Conservation (phyloP, 176 grass and related monocot species). For the Dactylis glomerata region DNA sequence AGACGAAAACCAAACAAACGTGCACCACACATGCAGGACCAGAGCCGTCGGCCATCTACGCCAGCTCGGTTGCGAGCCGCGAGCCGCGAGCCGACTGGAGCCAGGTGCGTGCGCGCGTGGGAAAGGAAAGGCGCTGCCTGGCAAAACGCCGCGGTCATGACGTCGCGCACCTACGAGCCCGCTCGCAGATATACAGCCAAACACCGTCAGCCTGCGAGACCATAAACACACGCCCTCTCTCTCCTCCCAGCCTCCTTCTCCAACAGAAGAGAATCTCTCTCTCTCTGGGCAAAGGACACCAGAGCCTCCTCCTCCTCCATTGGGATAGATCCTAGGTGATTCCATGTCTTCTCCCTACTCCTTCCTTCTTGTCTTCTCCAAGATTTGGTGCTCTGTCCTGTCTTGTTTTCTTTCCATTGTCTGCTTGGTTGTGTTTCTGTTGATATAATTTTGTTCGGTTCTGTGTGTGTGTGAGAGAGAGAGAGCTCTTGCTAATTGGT, state of each 20-base stretch:
- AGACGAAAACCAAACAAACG: background rate
- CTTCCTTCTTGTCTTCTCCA: background rate
- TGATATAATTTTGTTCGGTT: background rate
- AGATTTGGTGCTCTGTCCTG: background rate
- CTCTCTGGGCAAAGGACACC: background rate
- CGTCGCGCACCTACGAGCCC: constrained; percentile 6
- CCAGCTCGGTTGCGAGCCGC: background rate
- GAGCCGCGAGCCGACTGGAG: background rate
- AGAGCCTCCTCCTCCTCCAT: constrained; percentile 14
- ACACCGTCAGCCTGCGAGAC: background rate
- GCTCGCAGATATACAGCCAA: background rate
- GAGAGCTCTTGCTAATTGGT: background rate
- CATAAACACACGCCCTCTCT: background rate
- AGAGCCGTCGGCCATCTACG: background rate
- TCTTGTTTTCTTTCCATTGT: background rate
- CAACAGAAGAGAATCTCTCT: constrained; percentile 3
- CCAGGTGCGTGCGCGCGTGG: background rate
- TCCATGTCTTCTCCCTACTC: background rate
- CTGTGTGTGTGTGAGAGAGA: background rate
- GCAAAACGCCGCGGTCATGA: constrained; percentile 9
- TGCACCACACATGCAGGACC: background rate
- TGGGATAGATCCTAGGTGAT: constrained; percentile 33
- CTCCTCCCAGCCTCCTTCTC: background rate
- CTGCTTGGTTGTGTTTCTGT: background rate
- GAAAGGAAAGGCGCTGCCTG: background rate